Conservation (phyloP, 345 rosid genomes). For the Gossypium arboreum region DNA sequence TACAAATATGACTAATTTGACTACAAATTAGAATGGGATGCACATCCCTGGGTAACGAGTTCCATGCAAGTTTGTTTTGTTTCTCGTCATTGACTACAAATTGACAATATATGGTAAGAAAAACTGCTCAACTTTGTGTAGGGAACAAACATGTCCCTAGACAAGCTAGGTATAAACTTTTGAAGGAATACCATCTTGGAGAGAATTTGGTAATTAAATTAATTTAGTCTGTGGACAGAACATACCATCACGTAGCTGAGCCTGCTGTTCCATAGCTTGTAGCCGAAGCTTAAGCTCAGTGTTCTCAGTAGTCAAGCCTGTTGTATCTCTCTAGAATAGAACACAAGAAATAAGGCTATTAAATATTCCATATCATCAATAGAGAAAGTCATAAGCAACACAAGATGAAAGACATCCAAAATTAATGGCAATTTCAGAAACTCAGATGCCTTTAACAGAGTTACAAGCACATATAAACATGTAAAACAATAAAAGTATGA, state of each 20-base stretch:
- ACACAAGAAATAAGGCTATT: slow-evolving; percentile 19
- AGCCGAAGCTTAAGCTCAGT: slow-evolving; percentile 88
- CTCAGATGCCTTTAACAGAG: not conserved
- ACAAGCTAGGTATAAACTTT: not conserved
- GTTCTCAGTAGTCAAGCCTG: slow-evolving; percentile 73
- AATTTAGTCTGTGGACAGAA: not conserved
- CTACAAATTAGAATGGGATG: not conserved
- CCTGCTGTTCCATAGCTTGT: slow-evolving; percentile 90
- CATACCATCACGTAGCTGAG: slow-evolving; percentile 81
- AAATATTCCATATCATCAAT: not conserved
- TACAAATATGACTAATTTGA: not conserved
- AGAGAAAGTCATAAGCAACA: not conserved
- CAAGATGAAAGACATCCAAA: slow-evolving; percentile 7
- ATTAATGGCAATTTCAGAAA: not conserved
- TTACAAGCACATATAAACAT: slow-evolving; percentile 6
- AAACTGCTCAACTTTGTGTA: not conserved
- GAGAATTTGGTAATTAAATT: not conserved
- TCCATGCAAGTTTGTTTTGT: not conserved
- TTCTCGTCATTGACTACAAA: not conserved
- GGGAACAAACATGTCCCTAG: not conserved
- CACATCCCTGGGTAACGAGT: not conserved
- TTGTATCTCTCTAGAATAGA: slow-evolving; percentile 71
- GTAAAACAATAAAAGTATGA: not conserved
- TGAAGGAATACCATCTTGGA: not conserved
- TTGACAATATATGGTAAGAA: not conserved